phyloP scores from a whole-genome alignment of 2,329 filamentous ascomycete genomes.

The Ampelomyces quisqualis region DNA sequence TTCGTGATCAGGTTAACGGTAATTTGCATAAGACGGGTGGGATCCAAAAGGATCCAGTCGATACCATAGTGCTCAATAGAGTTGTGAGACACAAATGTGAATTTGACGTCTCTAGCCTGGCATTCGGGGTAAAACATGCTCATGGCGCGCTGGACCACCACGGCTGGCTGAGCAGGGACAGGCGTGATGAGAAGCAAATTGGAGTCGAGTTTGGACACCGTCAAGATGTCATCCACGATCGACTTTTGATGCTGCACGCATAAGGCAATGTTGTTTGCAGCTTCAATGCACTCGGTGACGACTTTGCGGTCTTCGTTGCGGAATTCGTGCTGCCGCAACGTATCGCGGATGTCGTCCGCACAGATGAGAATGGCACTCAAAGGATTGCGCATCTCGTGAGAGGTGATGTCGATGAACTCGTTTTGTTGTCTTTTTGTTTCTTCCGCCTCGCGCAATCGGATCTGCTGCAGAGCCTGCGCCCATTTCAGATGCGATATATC shows the following conservation, averaged over 20 bases:
- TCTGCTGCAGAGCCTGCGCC: conserved; percentile 38
- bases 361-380: conserved; percentile 38
- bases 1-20: conserved; percentile 49
- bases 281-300: conserved; percentile 31
- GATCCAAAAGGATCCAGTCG: conserved; percentile 47
- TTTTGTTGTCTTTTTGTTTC: conserved; percentile 39
- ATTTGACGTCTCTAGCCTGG: conserved; percentile 33
- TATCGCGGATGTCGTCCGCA: conserved; percentile 36
- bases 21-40: conserved; percentile 47
- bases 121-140: conserved; percentile 44
- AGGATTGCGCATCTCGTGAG: conserved; percentile 41
- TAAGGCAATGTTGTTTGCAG: conserved; percentile 45
- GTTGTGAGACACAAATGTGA: conserved; percentile 34
- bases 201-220: conserved; percentile 36
- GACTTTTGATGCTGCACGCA: conserved; percentile 41
- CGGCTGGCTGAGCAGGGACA: conserved; percentile 41
- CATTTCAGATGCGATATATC: conserved; percentile 41
- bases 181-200: conserved; percentile 39
- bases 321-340: conserved; percentile 24
- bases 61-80: conserved; percentile 39
- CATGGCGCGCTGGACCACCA: conserved; percentile 38
- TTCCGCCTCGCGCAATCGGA: conserved; percentile 30
- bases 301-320: conserved; percentile 14
- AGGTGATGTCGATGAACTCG: conserved; percentile 42
- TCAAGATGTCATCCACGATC: conserved; percentile 40